Conservation (phyloP, 805 yeast genomes). For the Sugiyamaella mastotermitis region DNA sequence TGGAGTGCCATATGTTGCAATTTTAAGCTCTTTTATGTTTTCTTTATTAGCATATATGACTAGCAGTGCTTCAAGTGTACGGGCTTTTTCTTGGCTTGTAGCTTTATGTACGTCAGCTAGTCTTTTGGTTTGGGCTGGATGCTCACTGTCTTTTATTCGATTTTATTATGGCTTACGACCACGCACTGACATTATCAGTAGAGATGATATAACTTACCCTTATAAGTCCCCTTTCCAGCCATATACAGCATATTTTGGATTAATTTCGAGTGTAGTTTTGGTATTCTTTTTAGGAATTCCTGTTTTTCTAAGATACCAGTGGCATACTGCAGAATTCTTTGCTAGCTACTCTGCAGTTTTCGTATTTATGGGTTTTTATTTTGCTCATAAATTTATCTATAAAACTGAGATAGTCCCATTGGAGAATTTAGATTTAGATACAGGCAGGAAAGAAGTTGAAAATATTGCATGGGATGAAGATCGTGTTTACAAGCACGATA, state of each 20-base stretch:
- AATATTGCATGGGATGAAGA: constrained; percentile 78
- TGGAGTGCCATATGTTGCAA: constrained; percentile 73
- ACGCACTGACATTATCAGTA: constrained; percentile 57
- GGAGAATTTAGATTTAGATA: constrained; percentile 73
- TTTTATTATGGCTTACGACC: constrained; percentile 56
- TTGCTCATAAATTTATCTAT: constrained; percentile 51
- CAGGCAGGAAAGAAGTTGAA: constrained; percentile 81
- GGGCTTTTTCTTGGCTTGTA: constrained; percentile 60
- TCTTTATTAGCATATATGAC: constrained; percentile 58
- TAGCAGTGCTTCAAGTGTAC: constrained; percentile 50
- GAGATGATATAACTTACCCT: constrained; percentile 62
- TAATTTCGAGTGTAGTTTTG: constrained; percentile 46
- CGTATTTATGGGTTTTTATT: constrained; percentile 44
- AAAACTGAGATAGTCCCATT: constrained; percentile 62
- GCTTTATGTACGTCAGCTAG: constrained; percentile 70
- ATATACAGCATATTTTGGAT: constrained; percentile 56
- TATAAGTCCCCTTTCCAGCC: constrained; percentile 69
- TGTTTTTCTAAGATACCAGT: constrained; percentile 49
- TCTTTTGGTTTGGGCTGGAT: constrained; percentile 71
- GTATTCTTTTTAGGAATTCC: constrained; percentile 56
- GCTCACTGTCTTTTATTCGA: constrained; percentile 58
- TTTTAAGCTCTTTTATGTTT: constrained; percentile 54
- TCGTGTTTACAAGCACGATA: constrained; percentile 23
- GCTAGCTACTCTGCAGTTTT: constrained; percentile 60
- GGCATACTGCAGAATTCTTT: constrained; percentile 57